Conservation (phyloP, 2,329 filamentous ascomycete species). For the Cercospora beticola region DNA sequence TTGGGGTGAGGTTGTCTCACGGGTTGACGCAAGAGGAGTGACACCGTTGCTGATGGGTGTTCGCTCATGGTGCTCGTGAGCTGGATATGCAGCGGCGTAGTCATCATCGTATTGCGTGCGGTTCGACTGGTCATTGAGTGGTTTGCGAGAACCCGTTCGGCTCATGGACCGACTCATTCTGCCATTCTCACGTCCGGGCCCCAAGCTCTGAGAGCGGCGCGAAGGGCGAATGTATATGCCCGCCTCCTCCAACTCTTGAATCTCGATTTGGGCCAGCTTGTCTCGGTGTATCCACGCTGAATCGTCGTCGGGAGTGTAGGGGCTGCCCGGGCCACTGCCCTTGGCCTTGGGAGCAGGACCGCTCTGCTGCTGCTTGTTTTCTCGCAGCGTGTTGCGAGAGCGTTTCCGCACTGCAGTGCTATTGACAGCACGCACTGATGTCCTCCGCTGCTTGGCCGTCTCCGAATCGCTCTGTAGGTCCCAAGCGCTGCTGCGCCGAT, state of each 20-base stretch:
- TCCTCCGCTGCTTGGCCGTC: constrained; percentile 27
- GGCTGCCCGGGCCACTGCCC: not conserved
- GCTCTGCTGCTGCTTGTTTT: constrained; percentile 21
- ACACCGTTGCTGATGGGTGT: constrained; percentile 19
- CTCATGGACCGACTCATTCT: constrained; percentile 43
- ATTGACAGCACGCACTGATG: constrained; percentile 27
- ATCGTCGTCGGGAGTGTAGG: constrained; percentile 47
- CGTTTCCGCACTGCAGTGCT: constrained; percentile 30
- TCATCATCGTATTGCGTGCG: constrained; percentile 27
- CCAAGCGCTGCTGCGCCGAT: constrained; percentile 23
- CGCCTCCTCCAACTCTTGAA: constrained; percentile 73
- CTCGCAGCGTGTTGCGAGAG: constrained; percentile 30
- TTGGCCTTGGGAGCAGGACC: constrained; percentile 8
- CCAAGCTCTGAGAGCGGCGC: constrained; percentile 51
- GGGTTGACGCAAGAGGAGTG: constrained; percentile 4
- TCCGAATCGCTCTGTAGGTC: constrained; percentile 33
- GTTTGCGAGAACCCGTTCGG: constrained; percentile 26
- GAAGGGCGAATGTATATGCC: constrained; percentile 62
- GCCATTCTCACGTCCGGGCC: constrained; percentile 42
- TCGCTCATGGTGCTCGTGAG: constrained; percentile 22
- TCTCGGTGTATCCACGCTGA: constrained; percentile 85
- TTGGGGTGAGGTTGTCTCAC: not conserved
- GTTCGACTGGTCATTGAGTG: constrained; percentile 23
- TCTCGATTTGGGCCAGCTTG: constrained; percentile 80
- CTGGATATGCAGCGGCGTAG: constrained; percentile 27